Evolutionary conservation across 2,329 filamentous ascomycete genomes (phyloP), one percentile per base, ranked within the genome.

Genomic region (Colletotrichum sp.): DNA sequence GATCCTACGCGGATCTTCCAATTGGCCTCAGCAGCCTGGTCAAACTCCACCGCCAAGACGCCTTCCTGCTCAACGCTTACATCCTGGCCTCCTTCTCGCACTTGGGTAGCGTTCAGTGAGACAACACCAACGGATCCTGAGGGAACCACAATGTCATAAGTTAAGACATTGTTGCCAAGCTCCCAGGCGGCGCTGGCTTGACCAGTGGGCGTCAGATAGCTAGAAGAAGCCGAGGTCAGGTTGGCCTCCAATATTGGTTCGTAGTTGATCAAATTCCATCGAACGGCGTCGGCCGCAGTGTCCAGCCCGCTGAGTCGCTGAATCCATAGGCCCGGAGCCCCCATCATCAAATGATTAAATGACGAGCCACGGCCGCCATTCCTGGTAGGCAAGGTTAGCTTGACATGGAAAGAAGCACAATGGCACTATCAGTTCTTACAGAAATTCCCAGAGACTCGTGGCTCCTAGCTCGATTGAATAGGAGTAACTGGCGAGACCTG

Each of bases 261-360:
- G 27, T 68, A 78, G n/a, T 69, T 57, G 16, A 75, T 69, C 67
- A 65, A 12, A 29, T 11, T 32, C 74, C 77, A 78, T 13, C 29
- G 71, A 9, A 77, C 64, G 8, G 4, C 44, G 32, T 19, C 44
- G n/a, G 5, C 25, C 30, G 9, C 13, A 19, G 29, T 66, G 22
- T 19, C 6, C 16, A 13, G 70, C 11, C 77, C 75, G 16, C 62
- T 69, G 11, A 78, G 70, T 39, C 63, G 29, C 22, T 74, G 16
- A 25, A 78, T 63, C 71, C 77, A 78, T 3, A 34, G 6, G 39
- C 77, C 75, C 5, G 68, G 71, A 59, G 62, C 69, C 0, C 75
- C 71, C 16, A 68, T 70, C 75, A 77, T 78, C 75, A 77, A 78
- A 59, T 77, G 77, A 61, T 77, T 78, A 19, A 44, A 16, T 9